Base-by-base conservation (phyloP, 257 asterid genomes). In the Salvia splendens region DNA sequence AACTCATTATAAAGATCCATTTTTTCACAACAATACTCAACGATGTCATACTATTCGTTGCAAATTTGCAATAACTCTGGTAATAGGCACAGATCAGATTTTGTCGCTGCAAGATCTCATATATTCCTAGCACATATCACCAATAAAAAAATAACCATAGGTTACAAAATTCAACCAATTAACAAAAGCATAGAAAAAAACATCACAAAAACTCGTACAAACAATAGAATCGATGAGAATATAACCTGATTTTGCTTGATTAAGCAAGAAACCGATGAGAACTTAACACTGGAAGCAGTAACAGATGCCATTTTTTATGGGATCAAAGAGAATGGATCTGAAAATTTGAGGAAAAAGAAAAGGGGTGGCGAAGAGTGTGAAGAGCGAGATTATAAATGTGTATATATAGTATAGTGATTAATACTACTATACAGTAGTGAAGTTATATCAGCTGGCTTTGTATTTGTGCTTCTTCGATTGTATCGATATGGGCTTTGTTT, bases 191-290 rank as follows among this genome's bases (percentile, higher is more conserved):
- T 1, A 4, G 2, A 10, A 55, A 32, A 33, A 43, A 70, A 32
- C n/a, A 42, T 12, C 35, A 38, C 10, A 68, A 6, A 61, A 33
- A 38, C 32, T 32, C 35, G 17, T 10, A 24, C 2, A 24, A 24
- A 24, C 3, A 24, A 24, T 15, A 61, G 38, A 59, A 75, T 3
- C 64, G 48, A 49, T 42, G 14, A 68, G 69, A 62, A 35, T 12
- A 65, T 54, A 56, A 88, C 97, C 95, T 86, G 87, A 28, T 59
- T 83, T 43, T 66, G 87, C 79, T 79, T 88, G 69, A 81, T 57
- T 12, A 90, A 76, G 89, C 82, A 69, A 15, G 97, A 75, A 55
- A 80, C 83, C 2, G 77, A 43, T 52, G 85, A 42, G 68, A 81
- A 69, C 6, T 87, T 69, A 65, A 80, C 70, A 71, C 83, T 73